Percentiles rank a stretch among this genome's conserved stretches.
Evolutionary conservation across 805 yeast genomes (phyloP).

Genomic region (Suhomyces pyralidae): DNA sequence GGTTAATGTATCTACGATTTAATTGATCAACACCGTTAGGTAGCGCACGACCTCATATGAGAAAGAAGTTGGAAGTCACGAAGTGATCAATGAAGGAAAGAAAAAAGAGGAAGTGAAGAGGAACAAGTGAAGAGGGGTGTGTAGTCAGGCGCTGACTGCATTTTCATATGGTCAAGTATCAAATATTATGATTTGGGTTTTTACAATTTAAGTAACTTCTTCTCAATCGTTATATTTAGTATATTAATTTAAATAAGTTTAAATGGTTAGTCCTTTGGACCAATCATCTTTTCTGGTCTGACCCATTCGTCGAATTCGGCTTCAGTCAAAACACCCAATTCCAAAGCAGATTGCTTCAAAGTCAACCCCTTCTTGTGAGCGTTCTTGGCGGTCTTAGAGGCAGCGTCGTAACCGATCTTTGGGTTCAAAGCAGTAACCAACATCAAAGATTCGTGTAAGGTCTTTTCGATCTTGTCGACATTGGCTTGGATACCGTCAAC

Average conservation of each 20-base stretch:
- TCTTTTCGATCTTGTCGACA: constrained; percentile 78
- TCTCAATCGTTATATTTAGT: background rate
- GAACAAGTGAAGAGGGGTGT: no score
- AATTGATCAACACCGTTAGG: background rate
- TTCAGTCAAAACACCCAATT: constrained; percentile 77
- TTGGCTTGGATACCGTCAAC: constrained; percentile 93
- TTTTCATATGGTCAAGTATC: no score
- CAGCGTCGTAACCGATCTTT: constrained; percentile 96
- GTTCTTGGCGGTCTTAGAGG: constrained; percentile 96
- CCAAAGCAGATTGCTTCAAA: constrained; percentile 89
- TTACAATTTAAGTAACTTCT: no score
- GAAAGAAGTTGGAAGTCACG: no score
- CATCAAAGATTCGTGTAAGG: constrained; percentile 93
- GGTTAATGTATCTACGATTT: background rate
- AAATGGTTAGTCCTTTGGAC: constrained; percentile 68
- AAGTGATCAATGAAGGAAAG: no score
- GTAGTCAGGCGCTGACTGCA: no score
- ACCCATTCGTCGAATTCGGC: constrained; percentile 96
- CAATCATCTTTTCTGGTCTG: constrained; percentile 96
- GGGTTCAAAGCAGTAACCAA: constrained; percentile 98
- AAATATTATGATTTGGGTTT: no score
- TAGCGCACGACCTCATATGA: background rate
- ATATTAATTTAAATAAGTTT: background rate
- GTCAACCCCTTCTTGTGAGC: constrained; percentile 98
- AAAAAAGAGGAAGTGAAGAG: no score